phyloP scores from a whole-genome alignment of 1,284 basidiomycete genomes.

The Mycena sp. region DNA sequence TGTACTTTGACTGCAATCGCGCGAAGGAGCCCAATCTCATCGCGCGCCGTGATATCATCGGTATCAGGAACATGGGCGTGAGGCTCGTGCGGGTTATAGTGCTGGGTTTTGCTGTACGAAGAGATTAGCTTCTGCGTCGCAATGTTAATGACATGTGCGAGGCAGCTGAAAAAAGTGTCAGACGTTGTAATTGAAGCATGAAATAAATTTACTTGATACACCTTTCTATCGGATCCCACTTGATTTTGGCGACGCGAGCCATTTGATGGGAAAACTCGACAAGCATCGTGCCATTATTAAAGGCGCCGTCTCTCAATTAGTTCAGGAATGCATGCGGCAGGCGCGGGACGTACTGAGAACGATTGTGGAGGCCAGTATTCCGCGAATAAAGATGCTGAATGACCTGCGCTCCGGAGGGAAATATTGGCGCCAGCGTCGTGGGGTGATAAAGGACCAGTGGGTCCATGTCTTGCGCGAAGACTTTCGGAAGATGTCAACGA shows the following conservation, averaged over 20 bases:
- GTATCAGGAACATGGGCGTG: constrained; percentile 14
- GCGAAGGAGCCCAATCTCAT: constrained; percentile 34
- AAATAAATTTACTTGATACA: constrained; percentile 12
- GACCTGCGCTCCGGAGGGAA: constrained; percentile 7
- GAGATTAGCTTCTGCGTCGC: too few relatives aligned
- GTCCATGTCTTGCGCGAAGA: constrained; percentile 1
- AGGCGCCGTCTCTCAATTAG: not conserved
- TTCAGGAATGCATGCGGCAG: not conserved
- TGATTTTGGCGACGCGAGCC: not conserved
- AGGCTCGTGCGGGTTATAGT: constrained; percentile 16
- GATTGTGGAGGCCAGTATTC: constrained; percentile 6
- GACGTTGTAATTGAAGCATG: not conserved
- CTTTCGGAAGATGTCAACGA: constrained; percentile 4
- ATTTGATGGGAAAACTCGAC: too few relatives aligned
- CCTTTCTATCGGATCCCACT: constrained; percentile 15
- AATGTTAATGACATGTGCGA: constrained; percentile 22
- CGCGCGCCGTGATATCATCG: too few relatives aligned
- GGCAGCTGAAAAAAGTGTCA: constrained; percentile 10
- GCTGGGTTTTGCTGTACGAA: constrained; percentile 6
- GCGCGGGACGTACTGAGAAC: not conserved
- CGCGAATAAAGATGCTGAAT: constrained; percentile 8
- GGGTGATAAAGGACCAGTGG: constrained; percentile 10
- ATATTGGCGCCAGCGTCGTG: constrained; percentile 12
- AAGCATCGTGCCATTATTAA: not conserved
- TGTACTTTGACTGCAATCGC: constrained; percentile 31